phyloP scores from a whole-genome alignment of 495 filamentous ascomycete genomes.

The Cetradonia linearis region DNA sequence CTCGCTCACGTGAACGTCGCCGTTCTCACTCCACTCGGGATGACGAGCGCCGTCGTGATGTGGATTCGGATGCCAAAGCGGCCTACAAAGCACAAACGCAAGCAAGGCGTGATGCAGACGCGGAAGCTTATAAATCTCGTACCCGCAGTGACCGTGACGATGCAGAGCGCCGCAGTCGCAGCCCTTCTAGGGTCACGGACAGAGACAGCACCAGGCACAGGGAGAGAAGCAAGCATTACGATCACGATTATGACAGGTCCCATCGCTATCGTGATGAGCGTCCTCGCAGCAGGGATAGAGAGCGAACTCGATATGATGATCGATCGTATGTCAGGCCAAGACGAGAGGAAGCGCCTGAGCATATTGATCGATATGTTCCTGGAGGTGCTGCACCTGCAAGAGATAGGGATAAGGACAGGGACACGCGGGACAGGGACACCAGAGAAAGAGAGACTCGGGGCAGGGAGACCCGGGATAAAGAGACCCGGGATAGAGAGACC shows the following conservation, averaged over 20 bases:
- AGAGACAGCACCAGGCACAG: slow-evolving; percentile 28
- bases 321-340: slow-evolving; percentile 14
- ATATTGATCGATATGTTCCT: slow-evolving; percentile 45
- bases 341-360: slow-evolving; percentile 18
- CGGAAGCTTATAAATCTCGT: slow-evolving; percentile 15
- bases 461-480: slow-evolving; percentile 21
- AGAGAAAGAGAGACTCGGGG: slow-evolving; percentile 21
- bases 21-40: slow-evolving; percentile 13
- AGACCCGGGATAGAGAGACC: slow-evolving; percentile 29
- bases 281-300: slow-evolving; percentile 14
- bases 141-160: slow-evolving; percentile 20
- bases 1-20: slow-evolving; percentile 7
- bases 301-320: slow-evolving; percentile 14
- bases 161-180: slow-evolving; percentile 13
- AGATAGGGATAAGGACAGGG: slow-evolving; percentile 20
- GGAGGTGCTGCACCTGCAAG: slow-evolving; percentile 13
- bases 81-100: slow-evolving; percentile 22
- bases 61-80: slow-evolving; percentile 17
- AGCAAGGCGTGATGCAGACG: slow-evolving; percentile 19
- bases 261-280: slow-evolving; percentile 15
- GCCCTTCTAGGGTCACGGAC: slow-evolving; percentile 10
- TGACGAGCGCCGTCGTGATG: slow-evolving; percentile 14
- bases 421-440: slow-evolving; percentile 13
- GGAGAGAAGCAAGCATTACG: slow-evolving; percentile 20
- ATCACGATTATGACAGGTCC: slow-evolving; percentile 10